Percentiles rank a stretch among this genome's conserved stretches.
phyloP scores from a whole-genome alignment of 257 asterid genomes.

The Solanum microdontum region DNA sequence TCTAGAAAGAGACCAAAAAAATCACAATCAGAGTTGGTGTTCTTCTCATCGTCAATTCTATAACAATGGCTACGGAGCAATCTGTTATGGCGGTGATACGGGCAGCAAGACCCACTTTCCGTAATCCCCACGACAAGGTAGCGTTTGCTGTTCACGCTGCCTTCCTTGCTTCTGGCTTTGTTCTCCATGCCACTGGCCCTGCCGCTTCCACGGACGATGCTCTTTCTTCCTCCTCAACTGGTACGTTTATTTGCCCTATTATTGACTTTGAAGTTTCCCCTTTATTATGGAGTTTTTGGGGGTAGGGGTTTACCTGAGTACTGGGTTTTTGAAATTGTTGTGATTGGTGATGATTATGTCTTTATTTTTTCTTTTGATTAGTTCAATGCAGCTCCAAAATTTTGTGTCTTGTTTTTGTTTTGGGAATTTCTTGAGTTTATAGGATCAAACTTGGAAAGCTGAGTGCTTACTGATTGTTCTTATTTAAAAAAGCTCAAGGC shows the following conservation, averaged over 20 bases:
- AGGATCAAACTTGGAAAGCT: background rate
- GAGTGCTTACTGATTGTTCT: background rate
- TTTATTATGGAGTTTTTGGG: background rate
- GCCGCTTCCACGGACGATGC: slow-evolving; percentile 43
- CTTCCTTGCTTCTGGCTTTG: slow-evolving; percentile 52
- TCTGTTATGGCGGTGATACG: slow-evolving; percentile 55
- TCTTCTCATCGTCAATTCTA: background rate
- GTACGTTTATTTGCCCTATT: slow-evolving; percentile 13
- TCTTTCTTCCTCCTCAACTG: slow-evolving; percentile 31
- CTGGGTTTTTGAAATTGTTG: background rate
- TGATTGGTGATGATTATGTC: background rate
- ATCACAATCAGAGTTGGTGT: background rate
- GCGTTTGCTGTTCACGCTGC: slow-evolving; percentile 63
- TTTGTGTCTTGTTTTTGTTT: background rate
- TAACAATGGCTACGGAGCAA: slow-evolving; percentile 42
- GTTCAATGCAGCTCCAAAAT: background rate
- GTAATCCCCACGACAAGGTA: slow-evolving; percentile 38
- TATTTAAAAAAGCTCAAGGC: background rate
- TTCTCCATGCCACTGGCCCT: slow-evolving; percentile 54
- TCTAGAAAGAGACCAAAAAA: background rate
- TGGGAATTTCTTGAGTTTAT: background rate
- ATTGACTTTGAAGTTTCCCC: background rate
- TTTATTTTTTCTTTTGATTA: background rate
- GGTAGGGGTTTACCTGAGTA: background rate
- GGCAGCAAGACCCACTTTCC: slow-evolving; percentile 63